phyloP scores from a whole-genome alignment of 2,329 filamentous ascomycete species.

The Cladosporium velox region DNA sequence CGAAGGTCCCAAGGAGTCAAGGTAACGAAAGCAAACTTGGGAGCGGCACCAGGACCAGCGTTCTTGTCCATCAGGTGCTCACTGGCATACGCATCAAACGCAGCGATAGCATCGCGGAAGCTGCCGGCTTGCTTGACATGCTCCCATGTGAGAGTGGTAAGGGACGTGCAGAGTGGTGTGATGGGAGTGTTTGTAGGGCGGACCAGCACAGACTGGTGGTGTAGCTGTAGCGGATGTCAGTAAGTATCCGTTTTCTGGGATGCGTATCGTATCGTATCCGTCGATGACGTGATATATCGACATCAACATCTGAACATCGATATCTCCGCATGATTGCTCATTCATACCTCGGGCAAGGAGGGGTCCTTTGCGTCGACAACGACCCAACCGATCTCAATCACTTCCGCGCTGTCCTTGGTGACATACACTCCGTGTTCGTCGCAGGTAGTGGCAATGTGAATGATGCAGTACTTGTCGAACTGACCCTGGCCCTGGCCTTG shows the following conservation, averaged over 20 bases:
- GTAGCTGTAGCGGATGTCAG: constrained; percentile 61
- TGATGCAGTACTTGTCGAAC: constrained; percentile 93
- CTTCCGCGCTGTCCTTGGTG: constrained; percentile 97
- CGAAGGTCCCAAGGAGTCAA: constrained; percentile 98
- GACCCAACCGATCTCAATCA: constrained; percentile 99
- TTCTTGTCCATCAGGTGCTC: constrained; percentile 90
- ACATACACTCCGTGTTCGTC: constrained; percentile 99
- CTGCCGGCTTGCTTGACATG: constrained; percentile 96
- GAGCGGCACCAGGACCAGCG: constrained; percentile 48
- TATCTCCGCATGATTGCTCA: neutral
- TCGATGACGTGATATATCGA: constrained; percentile 11
- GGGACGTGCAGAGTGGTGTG: constrained; percentile 94
- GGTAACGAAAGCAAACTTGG: constrained; percentile 95
- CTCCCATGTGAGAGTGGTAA: constrained; percentile 98
- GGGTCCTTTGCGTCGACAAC: constrained; percentile 50
- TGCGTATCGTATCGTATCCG: neutral
- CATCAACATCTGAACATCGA: neutral
- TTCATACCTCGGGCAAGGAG: constrained; percentile 37
- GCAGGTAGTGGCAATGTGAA: constrained; percentile 97
- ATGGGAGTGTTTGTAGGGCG: constrained; percentile 99
- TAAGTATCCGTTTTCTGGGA: constrained; percentile 9
- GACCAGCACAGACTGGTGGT: constrained; percentile 93
- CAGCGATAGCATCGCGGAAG: constrained; percentile 94
- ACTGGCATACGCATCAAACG: constrained; percentile 89
- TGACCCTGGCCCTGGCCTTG: constrained; percentile 21